A percentile compares a stretch with the other conserved stretches of the same genome.
Evolutionary conservation across 2,329 filamentous ascomycete species (phyloP).

Genomic region (Botryosphaeria dothidea): DNA sequence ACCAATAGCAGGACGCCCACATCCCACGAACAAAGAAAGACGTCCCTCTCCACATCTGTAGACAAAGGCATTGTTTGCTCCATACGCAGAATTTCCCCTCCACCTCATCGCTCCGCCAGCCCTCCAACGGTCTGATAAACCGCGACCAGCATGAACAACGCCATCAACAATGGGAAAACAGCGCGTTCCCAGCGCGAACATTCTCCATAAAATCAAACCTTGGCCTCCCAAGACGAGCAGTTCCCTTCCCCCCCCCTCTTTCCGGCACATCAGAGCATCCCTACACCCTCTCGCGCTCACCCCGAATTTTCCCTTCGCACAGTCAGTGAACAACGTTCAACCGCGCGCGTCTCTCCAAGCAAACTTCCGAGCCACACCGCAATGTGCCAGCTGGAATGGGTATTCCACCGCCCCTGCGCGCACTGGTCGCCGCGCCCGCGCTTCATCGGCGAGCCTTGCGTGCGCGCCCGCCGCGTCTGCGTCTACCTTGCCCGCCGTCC

Average conservation of each 20-base stretch:
- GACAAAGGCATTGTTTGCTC: background rate
- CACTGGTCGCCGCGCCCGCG: constrained; percentile 32
- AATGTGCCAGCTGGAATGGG: constrained; percentile 35
- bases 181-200: too few relatives aligned
- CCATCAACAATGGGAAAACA: background rate
- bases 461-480: constrained; percentile 24
- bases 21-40: too few relatives aligned
- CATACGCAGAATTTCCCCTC: background rate
- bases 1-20: too few relatives aligned
- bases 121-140: background rate
- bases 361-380: too few relatives aligned
- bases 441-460: constrained; percentile 32
- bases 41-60: background rate
- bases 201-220: too few relatives aligned
- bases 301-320: too few relatives aligned
- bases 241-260: too few relatives aligned
- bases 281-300: too few relatives aligned
- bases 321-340: too few relatives aligned
- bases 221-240: too few relatives aligned
- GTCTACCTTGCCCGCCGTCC: background rate
- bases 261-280: too few relatives aligned
- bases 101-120: background rate
- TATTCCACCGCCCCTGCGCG: constrained; percentile 32
- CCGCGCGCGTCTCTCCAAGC: too few relatives aligned
- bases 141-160: background rate